Base-by-base conservation (phyloP, 208 protist species). In the Phytomonas francai region DNA sequence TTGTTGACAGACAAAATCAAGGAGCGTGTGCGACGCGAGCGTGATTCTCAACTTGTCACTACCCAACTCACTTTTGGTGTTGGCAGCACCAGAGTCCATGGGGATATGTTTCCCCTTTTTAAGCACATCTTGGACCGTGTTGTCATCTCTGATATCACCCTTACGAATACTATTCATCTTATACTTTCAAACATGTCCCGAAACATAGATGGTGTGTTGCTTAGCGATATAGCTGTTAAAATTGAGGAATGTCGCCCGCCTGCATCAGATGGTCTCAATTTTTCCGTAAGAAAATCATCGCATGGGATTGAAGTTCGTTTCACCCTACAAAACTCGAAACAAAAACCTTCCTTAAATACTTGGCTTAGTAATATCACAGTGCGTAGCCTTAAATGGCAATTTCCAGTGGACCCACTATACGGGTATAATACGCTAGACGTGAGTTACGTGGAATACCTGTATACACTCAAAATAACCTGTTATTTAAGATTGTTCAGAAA, bases 81-180 rank as follows among this genome's bases (percentile, higher is more conserved):
- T 25, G 87, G 83, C 45, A 95, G 84, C 59, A 74, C 79, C 36
- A 87, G 92, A 69, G 80, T 95, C 31, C 85, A 91, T 68, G 82
- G 81, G 31, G 90, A 95, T 73, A 95, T 95, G 90, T 93, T 93
- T 65, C 64, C 80, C n/a, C 62, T 93, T 57, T 92, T 95, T 63
- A 86, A 84, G 30, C 67, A 71, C n/a, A 79, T 95, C 31, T 59
- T 91, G 29, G 73, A 79, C 3, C 76, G 74, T 59, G 49, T 85
- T 8, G 78, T 83, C 0, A 65, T 95, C 22, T 72, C 77, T 31
- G 85, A 95, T 61, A 81, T 93, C 39, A 58, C 70, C 28, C 92
- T 95, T 67, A 83, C 76, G 25, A 93, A 89, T 69, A 84, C 73
- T 22, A 84, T 95, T 65, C 70, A 82, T 62, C 67, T 95, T 69